Evolutionary conservation across 495 filamentous ascomycete genomes (phyloP), one percentile per base, ranked within the genome.

Genomic region (Patellaria atrata): DNA sequence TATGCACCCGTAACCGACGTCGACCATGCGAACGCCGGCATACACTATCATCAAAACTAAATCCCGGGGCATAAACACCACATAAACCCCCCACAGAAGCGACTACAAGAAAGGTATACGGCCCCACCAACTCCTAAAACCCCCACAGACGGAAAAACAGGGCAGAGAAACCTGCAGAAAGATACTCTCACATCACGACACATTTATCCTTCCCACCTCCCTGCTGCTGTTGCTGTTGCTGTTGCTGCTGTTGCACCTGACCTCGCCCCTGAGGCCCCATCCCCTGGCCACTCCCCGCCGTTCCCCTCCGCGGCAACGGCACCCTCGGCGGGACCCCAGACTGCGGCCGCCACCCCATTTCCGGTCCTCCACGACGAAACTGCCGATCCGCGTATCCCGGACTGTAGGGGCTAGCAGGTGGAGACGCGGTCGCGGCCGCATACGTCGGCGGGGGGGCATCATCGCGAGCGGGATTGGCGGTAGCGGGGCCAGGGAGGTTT

Each of bases 361-460:
- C 25, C n/a, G 25, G 25, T 14, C 25, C 25, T 5, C 25, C 25
- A 4, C 19, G 12, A 26, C 17, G 30, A 22, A 28, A 22, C 22
- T 27, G 6, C 11, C 23, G 27, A 5, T 30, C 13, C 11, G 20
- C 17, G 20, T 34, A 40, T 13, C 9, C 16, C 19, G 34, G 61
- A 33, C 63, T 63, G n/a, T 47, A 47, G 23, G 71, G 64, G 47
- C 65, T 63, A 18, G 60, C 63, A 0, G 79, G 70, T 4, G 67
- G 65, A 5, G 63, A 66, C 30, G 65, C 64, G 20, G 64, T 70
- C 0, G 79, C 68, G 5, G 79, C 77, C 60, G 86, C 78, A 51
- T 92, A 92, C 10, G 70, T 75, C 4, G 83, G 83, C 8, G 81
- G 82, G 3, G 79, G 75, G 1, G 67, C 72, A 30, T 75, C 70